Evolutionary conservation across 345 rosid species (phyloP), one percentile per base, ranked within the genome.

Genomic region (Moringa oleifera): DNA sequence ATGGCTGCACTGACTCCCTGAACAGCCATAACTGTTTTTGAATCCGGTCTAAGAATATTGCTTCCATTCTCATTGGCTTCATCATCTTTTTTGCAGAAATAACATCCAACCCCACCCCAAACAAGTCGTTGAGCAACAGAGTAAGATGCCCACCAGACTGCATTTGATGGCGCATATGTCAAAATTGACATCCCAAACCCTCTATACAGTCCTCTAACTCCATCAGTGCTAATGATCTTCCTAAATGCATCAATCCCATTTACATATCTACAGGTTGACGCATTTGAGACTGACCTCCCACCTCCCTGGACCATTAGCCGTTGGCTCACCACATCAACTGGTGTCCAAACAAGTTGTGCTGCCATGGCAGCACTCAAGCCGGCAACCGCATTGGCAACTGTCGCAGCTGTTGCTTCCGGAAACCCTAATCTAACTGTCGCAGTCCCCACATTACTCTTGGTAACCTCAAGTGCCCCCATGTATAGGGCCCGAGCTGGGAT

Each of bases 131-230:
- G 71, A 0, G 83, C 83, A 50, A 93, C 89, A n/a, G 96, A 87
- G 83, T 93, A 93, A 51, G 97, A 90, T 0, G 92, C 79, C 98
- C 98, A 93, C 97, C 98, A 93, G 56, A 93, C 90, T 0, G 98
- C 94, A 50, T 93, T 93, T 19, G 97, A 93, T 6, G 98, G 98
- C 0, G 98, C 98, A 57, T 93, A 93, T 20, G 97, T 86, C 86
- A 90, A 59, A 66, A 93, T 87, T 19, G 98, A 93, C 59, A 93
- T 75, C 76, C 97, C 97, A 67, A 93, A 93, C 52, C 98, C 98
- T 72, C 98, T 80, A 55, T 93, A 93, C 58, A 93, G 76, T 24
- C 98, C 97, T 31, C 78, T 78, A 6, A 77, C 83, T 46, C 98
- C 98, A 77, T 93, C 97, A 0, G 84, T 74, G 7, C 62, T 58